A percentile compares a stretch with the other conserved stretches of the same genome.
These are phyloP conservation scores for Teratosphaeria nubilosa DNA, from an alignment of 2,329 filamentous ascomycete genomes.

Conservation along the genomic window DNA sequence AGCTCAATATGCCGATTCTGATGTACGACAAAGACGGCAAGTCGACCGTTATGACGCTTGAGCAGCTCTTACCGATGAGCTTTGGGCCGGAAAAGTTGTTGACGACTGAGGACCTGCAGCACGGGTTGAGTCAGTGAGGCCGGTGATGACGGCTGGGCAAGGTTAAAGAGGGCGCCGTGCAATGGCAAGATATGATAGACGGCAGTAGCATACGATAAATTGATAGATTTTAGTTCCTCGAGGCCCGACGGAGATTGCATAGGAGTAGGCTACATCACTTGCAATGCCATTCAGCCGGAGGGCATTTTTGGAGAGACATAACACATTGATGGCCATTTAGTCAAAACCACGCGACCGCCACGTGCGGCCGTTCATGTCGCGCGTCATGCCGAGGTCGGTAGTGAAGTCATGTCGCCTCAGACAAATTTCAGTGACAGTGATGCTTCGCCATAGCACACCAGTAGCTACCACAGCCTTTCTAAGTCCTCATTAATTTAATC, in stretches of 20 bases:
- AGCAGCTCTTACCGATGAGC: conserved; percentile 47
- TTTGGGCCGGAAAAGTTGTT: conserved; percentile 43
- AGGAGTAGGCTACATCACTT: no score
- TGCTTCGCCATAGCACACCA: neutral
- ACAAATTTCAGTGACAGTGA: neutral
- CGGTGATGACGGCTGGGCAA: neutral
- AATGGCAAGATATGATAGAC: neutral
- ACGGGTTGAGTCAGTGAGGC: neutral
- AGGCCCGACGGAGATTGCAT: neutral
- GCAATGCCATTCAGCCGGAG: neutral
- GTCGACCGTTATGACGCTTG: conserved; percentile 59
- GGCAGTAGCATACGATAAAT: neutral
- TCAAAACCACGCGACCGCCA: neutral
- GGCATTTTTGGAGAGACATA: neutral
- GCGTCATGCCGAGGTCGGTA: neutral
- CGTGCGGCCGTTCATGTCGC: neutral
- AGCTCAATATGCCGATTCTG: conserved; percentile 57
- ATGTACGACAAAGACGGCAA: conserved; percentile 83
- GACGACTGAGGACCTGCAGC: conserved; percentile 17
- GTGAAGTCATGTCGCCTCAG: neutral
- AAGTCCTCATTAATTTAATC: neutral
- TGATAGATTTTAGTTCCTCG: neutral
- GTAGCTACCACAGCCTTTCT: neutral
- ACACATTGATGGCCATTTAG: neutral
- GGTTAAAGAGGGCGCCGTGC: neutral